phyloP scores from a whole-genome alignment of 495 filamentous ascomycete genomes.

The Daldinia caldariorum region DNA sequence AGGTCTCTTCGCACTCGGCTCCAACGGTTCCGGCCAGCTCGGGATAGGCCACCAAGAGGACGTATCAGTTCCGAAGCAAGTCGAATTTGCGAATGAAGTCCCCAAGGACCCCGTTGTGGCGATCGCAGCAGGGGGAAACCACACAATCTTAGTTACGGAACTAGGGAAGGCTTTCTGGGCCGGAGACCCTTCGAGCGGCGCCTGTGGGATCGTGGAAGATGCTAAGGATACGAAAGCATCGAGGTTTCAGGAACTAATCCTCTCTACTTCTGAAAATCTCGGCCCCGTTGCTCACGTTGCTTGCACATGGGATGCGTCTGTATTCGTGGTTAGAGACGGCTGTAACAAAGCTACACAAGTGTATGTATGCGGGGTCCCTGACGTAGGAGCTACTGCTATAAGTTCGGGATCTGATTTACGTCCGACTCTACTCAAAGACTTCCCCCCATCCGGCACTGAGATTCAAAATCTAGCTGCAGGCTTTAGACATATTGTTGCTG shows the following conservation, averaged over 20 bases:
- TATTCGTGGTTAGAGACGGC: constrained; percentile 62
- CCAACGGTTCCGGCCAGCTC: constrained; percentile 89
- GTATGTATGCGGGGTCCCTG: constrained; percentile 66
- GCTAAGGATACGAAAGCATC: constrained; percentile 17
- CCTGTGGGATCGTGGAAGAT: constrained; percentile 55
- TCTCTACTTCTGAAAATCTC: constrained; percentile 17
- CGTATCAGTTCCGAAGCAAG: constrained; percentile 71
- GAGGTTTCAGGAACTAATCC: constrained; percentile 43
- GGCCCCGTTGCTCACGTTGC: constrained; percentile 54
- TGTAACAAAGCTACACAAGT: constrained; percentile 54
- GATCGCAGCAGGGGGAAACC: constrained; percentile 83
- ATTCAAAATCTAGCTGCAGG: constrained; percentile 71
- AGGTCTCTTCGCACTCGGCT: constrained; percentile 82
- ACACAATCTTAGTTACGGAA: constrained; percentile 75
- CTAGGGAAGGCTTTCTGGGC: constrained; percentile 67
- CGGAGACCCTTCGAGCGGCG: constrained; percentile 68
- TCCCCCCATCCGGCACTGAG: constrained; percentile 64
- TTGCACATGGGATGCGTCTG: constrained; percentile 80
- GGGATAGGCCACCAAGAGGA: constrained; percentile 81
- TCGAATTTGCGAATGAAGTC: constrained; percentile 55
- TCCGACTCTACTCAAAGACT: constrained; percentile 59
- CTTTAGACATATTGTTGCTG: constrained; percentile 78
- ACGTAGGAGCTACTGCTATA: constrained; percentile 30
- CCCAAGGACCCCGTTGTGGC: constrained; percentile 36
- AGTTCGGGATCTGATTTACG: neutral